Evolutionary conservation across 2,329 filamentous ascomycete species (phyloP).

Genomic region (Dactylonectria estremocensis): DNA sequence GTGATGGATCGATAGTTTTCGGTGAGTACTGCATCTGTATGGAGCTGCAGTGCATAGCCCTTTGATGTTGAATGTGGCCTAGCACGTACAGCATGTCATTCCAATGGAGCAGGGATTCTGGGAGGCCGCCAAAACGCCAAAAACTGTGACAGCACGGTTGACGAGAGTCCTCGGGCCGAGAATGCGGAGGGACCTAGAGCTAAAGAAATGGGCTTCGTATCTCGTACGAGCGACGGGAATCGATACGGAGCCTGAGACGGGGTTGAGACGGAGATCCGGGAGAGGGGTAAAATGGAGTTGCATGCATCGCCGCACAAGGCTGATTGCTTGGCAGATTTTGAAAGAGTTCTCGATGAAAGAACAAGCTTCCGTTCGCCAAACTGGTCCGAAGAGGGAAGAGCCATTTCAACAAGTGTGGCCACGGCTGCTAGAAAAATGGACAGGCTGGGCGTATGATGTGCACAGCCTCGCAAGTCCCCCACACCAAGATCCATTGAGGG

Average conservation of each 20-base stretch:
- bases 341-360: background rate
- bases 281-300: background rate
- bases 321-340: conserved; percentile 1
- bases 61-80: background rate
- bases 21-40: too few relatives aligned
- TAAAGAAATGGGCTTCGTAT: background rate
- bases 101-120: background rate
- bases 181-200: background rate
- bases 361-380: background rate
- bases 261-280: background rate
- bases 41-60: background rate
- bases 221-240: background rate
- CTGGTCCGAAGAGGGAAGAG: background rate
- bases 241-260: background rate
- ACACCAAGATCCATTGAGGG: background rate
- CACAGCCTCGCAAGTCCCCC: background rate
- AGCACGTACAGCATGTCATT: background rate
- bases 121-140: background rate
- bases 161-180: background rate
- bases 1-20: background rate
- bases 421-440: background rate
- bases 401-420: background rate
- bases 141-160: background rate
- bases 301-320: conserved; percentile 7
- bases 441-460: background rate